Evolutionary conservation across 176 grass and related monocot genomes (phyloP).

Genomic region (Lolium rigidum): DNA sequence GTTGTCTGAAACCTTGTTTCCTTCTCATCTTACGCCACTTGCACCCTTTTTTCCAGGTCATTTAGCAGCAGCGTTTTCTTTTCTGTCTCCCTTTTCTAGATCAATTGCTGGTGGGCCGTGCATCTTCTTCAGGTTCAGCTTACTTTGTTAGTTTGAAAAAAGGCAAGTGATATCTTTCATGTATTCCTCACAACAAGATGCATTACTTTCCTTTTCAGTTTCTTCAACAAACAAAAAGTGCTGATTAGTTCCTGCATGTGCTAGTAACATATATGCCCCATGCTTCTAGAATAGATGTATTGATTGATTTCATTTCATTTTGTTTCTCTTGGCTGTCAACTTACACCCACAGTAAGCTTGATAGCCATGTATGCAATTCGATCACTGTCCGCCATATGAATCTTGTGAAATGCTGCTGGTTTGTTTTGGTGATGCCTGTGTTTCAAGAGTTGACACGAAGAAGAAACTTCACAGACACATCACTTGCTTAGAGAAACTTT

Average conservation of each 20-base stretch:
- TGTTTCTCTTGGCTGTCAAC: constrained; percentile 35
- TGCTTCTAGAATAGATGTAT: constrained; percentile 39
- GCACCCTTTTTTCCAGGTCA: constrained; percentile 28
- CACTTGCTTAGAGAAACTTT: not conserved
- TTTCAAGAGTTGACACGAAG: constrained; percentile 39
- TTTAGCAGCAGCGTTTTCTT: not conserved
- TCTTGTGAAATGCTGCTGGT: constrained; percentile 27
- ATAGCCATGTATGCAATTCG: not conserved
- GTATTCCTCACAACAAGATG: not conserved
- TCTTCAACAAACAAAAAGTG: not conserved
- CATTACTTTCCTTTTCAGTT: not conserved
- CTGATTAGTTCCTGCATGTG: not conserved
- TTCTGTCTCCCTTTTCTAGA: not conserved
- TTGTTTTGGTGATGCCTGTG: constrained; percentile 25
- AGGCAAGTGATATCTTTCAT: not conserved
- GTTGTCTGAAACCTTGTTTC: constrained; percentile 29
- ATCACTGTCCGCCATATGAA: not conserved
- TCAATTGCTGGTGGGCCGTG: not conserved
- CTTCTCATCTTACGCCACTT: constrained; percentile 46
- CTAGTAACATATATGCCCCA: not conserved
- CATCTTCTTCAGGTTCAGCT: constrained; percentile 10
- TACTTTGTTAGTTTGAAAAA: not conserved
- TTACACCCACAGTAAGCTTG: constrained; percentile 11
- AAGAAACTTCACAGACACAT: constrained; percentile 26
- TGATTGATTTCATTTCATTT: not conserved